These are phyloP conservation scores for Lactifluus echinatus DNA, from an alignment of 768 basidiomycete species.

Conservation along the genomic window DNA sequence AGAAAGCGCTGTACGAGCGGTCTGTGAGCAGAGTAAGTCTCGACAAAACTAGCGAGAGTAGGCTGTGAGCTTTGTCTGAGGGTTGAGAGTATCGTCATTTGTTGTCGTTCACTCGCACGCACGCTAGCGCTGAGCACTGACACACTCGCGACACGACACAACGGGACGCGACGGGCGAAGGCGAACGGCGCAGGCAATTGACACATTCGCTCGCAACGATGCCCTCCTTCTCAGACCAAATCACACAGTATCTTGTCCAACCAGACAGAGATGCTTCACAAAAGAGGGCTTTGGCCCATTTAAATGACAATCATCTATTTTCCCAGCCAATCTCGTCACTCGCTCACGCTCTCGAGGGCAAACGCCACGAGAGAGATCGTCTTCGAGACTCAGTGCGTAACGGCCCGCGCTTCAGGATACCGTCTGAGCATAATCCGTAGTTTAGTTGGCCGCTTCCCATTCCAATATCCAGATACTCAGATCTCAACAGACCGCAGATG, in stretches of 20 bases:
- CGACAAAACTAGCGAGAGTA: constrained; percentile 35
- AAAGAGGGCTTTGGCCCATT: constrained; percentile 28
- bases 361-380: constrained; percentile 27
- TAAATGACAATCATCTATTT: constrained; percentile 42
- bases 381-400: constrained; percentile 26
- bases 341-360: constrained; percentile 38
- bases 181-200: no score
- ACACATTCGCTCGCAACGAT: neutral
- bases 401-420: constrained; percentile 1
- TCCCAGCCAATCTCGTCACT: constrained; percentile 33
- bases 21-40: constrained; percentile 53
- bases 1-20: constrained; percentile 65
- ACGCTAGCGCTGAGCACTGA: no score
- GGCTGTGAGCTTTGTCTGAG: constrained; percentile 29
- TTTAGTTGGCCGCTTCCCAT: constrained; percentile 51
- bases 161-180: no score
- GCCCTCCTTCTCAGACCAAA: constrained; percentile 28
- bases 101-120: neutral
- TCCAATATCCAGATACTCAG: constrained; percentile 40
- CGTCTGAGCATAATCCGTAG: constrained; percentile 37
- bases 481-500: constrained; percentile 37
- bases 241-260: constrained; percentile 42
- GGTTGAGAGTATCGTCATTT: constrained; percentile 29
- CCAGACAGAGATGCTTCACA: constrained; percentile 33
- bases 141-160: no score